Evolutionary conservation across 306 rosid species (phyloP), one percentile per base, ranked within the genome.

Genomic region (Begonia peltatifolia): DNA sequence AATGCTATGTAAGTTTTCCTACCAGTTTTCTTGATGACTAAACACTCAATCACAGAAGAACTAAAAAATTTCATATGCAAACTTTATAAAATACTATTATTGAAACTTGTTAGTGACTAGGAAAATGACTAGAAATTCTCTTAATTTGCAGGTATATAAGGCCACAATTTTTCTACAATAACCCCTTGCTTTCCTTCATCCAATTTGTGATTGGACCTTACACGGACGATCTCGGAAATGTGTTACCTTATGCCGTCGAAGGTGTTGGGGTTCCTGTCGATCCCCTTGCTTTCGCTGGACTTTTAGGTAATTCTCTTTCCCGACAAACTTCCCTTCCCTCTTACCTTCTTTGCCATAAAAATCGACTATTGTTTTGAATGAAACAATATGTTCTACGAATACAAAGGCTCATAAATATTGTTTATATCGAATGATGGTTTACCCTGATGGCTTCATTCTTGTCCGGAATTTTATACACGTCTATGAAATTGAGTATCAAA

Each of bases 201-300:
- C 81, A 89, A 62, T 76, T 65, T 42, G 95, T 84, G 43, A 77
- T 89, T 50, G 97, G 97, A 16, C 97, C 97, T 13, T 89, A 89
- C 58, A 18, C 89, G 2, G 97, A 89, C 57, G 97, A 89, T 74
- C 93, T 89, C 52, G 97, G 97, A 53, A 89, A 84, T 71, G 97
- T 89, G 53, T 51, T 89, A 52, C 97, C 97, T 3, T 79, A 89
- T 68, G 97, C 97, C 0, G 95, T 82, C 43, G 97, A 89, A 70
- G 97, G 97, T 42, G 97, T 84, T 30, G 95, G 97, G 63, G 97
- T 89, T 69, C 97, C 97, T 11, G 95, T 84, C 43, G 97, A 89
- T 64, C 97, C 97, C 20, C 92, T 88, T 59, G 93, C 97, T 55
- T 89, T 89, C 66, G 95, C 97, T 15, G 97, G 97, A 42, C 93